phyloP scores from a whole-genome alignment of 2,329 filamentous ascomycete species.

The Chaetomium olivaceum region DNA sequence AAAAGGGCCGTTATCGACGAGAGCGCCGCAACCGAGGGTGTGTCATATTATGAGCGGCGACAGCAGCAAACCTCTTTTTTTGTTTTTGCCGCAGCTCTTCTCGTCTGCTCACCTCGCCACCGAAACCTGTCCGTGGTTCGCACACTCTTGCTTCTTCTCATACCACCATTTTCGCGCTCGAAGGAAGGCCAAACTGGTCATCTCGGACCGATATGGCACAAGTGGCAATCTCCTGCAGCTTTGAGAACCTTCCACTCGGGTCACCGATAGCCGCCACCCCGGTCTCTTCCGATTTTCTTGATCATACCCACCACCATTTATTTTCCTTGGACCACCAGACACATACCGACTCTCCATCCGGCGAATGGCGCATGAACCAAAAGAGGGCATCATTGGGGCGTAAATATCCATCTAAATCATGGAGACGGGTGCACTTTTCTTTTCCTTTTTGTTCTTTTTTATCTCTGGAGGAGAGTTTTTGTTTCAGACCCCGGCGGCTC shows the following conservation, averaged over 20 bases:
- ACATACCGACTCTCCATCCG: conserved; percentile 36
- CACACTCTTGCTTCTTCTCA: neutral
- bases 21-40: conserved; percentile 41
- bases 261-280: conserved; percentile 14
- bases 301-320: conserved; percentile 30
- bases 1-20: conserved; percentile 37
- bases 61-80: neutral
- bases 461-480: conserved; percentile 5
- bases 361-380: conserved; percentile 47
- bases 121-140: neutral
- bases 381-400: conserved; percentile 37
- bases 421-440: conserved; percentile 15
- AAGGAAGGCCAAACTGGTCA: neutral
- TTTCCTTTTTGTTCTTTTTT: conserved; percentile 20
- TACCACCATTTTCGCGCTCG: neutral
- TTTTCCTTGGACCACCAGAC: conserved; percentile 18
- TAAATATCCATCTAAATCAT: conserved; percentile 29
- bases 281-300: conserved; percentile 26
- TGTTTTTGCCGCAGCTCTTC: neutral
- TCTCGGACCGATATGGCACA: conserved; percentile 17
- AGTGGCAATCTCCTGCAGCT: conserved; percentile 28
- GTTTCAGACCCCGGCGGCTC: neutral
- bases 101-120: neutral
- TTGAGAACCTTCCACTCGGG: conserved; percentile 4
- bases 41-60: conserved; percentile 44